phyloP scores from a whole-genome alignment of 176 grass and related monocot species.

The Pharus latifolius region DNA sequence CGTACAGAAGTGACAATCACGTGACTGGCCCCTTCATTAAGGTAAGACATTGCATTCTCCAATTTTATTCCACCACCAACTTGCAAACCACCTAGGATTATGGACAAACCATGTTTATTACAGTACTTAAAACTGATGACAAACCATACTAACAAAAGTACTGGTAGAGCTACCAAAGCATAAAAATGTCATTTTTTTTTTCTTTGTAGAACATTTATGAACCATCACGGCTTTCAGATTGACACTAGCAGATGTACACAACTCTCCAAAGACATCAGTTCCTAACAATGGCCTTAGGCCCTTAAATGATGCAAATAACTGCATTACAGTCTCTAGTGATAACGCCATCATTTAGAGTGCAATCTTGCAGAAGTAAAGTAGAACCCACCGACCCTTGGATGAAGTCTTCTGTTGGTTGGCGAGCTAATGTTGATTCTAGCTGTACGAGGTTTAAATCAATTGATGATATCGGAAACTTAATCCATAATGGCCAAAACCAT shows the following conservation, averaged over 20 bases:
- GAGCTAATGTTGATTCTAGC: neutral
- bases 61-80: slow-evolving; percentile 93
- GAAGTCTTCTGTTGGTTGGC: neutral
- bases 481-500: neutral
- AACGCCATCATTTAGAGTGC: neutral
- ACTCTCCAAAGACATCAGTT: neutral
- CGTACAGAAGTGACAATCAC: slow-evolving; percentile 91
- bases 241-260: slow-evolving; percentile 1
- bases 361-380: neutral
- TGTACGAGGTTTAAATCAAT: neutral
- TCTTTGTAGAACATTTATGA: no score
- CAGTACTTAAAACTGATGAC: slow-evolving; percentile 5
- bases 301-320: neutral
- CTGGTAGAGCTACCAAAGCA: neutral
- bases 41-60: slow-evolving; percentile 66
- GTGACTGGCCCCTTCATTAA: slow-evolving; percentile 91
- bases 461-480: neutral
- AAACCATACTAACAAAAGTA: neutral
- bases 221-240: no score
- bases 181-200: neutral
- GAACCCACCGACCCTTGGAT: neutral
- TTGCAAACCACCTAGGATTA: slow-evolving; percentile 82
- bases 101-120: slow-evolving; percentile 11
- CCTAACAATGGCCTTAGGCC: neutral
- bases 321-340: neutral